Percentiles rank a stretch among this genome's conserved stretches.
These are phyloP conservation scores for Mucor ambiguus DNA, from an alignment of 371 early-diverging fungal genomes.

Conservation along the genomic window DNA sequence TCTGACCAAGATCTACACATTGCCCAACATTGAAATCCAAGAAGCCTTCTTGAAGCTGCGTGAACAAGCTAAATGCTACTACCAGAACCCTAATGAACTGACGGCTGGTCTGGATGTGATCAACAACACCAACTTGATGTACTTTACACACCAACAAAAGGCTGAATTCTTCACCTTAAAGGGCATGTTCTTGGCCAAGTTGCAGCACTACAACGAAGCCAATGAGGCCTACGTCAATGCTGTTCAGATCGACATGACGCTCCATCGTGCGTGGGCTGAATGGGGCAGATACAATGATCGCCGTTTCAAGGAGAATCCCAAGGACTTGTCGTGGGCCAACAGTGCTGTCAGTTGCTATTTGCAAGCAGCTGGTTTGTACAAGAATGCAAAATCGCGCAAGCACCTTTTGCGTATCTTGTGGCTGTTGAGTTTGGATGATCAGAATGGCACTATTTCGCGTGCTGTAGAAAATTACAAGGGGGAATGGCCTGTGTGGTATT, in stretches of 20 bases:
- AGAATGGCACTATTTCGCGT: slow-evolving; percentile 70
- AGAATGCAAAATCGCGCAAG: slow-evolving; percentile 86
- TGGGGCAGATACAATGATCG: slow-evolving; percentile 97
- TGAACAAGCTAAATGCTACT: slow-evolving; percentile 98
- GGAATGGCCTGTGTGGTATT: slow-evolving; percentile 95
- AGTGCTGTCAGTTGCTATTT: slow-evolving; percentile 97
- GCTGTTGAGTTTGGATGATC: slow-evolving; percentile 92
- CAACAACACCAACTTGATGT: slow-evolving; percentile 97
- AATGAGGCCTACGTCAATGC: slow-evolving; percentile 94
- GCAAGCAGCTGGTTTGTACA: slow-evolving; percentile 92
- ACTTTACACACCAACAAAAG: slow-evolving; percentile 92
- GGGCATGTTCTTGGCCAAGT: slow-evolving; percentile 91
- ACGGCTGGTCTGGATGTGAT: slow-evolving; percentile 96
- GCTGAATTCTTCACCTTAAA: slow-evolving; percentile 98
- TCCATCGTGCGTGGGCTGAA: slow-evolving; percentile 96
- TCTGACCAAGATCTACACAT: slow-evolving; percentile 95
- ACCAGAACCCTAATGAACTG: slow-evolving; percentile 82
- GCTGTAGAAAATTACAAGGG: slow-evolving; percentile 90
- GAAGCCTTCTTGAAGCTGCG: slow-evolving; percentile 98
- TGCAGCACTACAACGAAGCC: slow-evolving; percentile 88
- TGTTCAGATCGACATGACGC: slow-evolving; percentile 81
- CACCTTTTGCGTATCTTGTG: slow-evolving; percentile 92
- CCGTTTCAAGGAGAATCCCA: slow-evolving; percentile 82
- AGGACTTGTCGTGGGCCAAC: slow-evolving; percentile 83
- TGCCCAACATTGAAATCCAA: slow-evolving; percentile 99